Conservation (phyloP, 257 asterid species). For the Sherardia arvensis region DNA sequence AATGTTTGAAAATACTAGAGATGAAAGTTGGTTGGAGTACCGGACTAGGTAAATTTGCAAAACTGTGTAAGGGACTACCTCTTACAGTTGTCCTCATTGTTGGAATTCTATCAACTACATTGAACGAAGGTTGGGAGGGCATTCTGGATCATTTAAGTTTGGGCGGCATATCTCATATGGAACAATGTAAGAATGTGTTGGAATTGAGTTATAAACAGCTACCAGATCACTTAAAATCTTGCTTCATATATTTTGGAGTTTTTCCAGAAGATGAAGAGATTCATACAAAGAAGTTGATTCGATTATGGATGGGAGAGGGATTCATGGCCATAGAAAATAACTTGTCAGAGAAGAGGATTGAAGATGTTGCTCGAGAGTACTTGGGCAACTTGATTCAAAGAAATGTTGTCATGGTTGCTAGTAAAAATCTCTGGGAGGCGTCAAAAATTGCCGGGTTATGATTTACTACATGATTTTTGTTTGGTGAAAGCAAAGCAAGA, state of each 20-base stretch:
- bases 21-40: neutral
- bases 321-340: neutral
- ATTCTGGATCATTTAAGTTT: neutral
- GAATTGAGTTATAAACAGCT: neutral
- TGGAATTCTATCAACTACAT: neutral
- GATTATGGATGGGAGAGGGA: constrained; percentile 9
- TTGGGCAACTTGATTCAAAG: neutral
- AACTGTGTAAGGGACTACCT: neutral
- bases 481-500: neutral
- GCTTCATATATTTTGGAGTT: constrained; percentile 7
- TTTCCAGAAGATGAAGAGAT: constrained; percentile 1
- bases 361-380: constrained; percentile 5
- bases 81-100: neutral
- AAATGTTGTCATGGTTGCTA: neutral
- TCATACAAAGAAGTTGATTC: neutral
- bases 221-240: neutral
- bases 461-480: constrained; percentile 1
- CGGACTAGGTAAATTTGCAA: neutral
- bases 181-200: neutral
- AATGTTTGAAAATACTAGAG: neutral
- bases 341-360: neutral
- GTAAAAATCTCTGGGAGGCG: neutral
- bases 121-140: neutral
- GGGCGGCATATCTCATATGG: neutral
- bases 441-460: constrained; percentile 1